phyloP scores from a whole-genome alignment of 2,329 filamentous ascomycete genomes.

The Alternaria panax region DNA sequence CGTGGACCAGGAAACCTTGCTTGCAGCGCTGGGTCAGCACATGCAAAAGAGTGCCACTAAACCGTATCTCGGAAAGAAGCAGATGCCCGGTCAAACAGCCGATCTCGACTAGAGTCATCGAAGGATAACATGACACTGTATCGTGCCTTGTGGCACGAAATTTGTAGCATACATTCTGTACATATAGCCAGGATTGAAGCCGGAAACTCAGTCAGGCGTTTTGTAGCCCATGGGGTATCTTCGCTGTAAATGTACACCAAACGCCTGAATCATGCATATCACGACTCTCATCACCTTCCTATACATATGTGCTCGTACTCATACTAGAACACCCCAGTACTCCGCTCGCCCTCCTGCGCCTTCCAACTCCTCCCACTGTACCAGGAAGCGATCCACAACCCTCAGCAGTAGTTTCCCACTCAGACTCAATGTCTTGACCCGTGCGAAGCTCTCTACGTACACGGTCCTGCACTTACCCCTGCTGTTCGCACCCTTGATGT shows the following conservation, averaged over 20 bases:
- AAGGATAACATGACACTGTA: background rate
- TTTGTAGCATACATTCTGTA: conserved; percentile 33
- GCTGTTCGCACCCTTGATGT: conserved; percentile 47
- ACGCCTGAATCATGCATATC: conserved; percentile 9
- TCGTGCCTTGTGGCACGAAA: conserved; percentile 1
- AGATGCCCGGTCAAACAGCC: conserved; percentile 8
- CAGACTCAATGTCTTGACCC: conserved; percentile 81
- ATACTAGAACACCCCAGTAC: conserved; percentile 54
- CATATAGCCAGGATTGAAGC: conserved; percentile 22
- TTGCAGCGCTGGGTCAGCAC: conserved; percentile 53
- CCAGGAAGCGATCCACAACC: conserved; percentile 79
- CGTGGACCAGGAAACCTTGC: conserved; percentile 45
- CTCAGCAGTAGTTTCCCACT: conserved; percentile 78
- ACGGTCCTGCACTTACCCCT: conserved; percentile 72
- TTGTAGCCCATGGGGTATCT: conserved; percentile 16
- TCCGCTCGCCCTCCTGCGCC: conserved; percentile 50
- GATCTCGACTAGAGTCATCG: conserved; percentile 21
- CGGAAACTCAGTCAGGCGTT: conserved; percentile 3
- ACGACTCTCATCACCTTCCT: background rate
- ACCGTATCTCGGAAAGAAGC: conserved; percentile 20
- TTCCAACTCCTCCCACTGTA: conserved; percentile 77
- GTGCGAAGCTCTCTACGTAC: conserved; percentile 92
- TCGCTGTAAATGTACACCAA: conserved; percentile 15
- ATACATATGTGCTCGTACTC: background rate
- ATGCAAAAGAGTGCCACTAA: conserved; percentile 42